These are phyloP conservation scores for Eimeria praecox DNA, from an alignment of 169 alveolate species.

Conservation along the genomic window DNA sequence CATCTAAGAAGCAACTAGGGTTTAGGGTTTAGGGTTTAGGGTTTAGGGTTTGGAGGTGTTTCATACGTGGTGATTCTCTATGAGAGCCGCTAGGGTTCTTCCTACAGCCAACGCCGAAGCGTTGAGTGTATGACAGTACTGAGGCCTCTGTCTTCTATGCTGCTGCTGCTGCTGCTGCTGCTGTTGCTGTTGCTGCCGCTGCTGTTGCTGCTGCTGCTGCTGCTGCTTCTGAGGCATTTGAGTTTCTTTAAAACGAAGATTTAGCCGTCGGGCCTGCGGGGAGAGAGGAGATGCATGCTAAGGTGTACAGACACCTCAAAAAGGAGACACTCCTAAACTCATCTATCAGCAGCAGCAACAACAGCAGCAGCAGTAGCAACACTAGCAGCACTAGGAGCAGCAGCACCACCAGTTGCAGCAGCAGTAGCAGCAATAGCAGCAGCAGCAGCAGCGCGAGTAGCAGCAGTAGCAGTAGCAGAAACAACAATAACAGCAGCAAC, in stretches of 20 bases:
- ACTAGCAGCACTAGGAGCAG: too few species aligned
- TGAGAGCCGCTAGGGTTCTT: slow-evolving; percentile 37
- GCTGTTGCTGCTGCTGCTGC: background rate
- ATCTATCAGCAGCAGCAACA: background rate
- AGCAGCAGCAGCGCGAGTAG: too few species aligned
- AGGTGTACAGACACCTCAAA: background rate
- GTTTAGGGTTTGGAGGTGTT: background rate
- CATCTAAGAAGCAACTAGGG: background rate
- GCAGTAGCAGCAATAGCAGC: background rate
- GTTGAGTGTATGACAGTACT: slow-evolving; percentile 52
- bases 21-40: slow-evolving; percentile 1
- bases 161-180: slow-evolving; percentile 3
- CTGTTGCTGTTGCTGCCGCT: slow-evolving; percentile 29
- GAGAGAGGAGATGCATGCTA: background rate
- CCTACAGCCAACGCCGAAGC: slow-evolving; percentile 56
- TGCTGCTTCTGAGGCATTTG: background rate
- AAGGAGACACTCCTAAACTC: background rate
- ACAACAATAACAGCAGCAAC: background rate
- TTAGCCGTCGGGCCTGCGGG: slow-evolving; percentile 29
- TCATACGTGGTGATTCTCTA: slow-evolving; percentile 48
- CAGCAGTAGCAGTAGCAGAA: too few species aligned
- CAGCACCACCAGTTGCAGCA: background rate
- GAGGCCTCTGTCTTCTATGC: background rate
- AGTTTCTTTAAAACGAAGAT: background rate
- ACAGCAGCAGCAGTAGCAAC: background rate